A percentile compares a stretch with the other conserved stretches of the same genome.
phyloP scores from a whole-genome alignment of 306 rosid species.

The Cucurbita ficifolia region DNA sequence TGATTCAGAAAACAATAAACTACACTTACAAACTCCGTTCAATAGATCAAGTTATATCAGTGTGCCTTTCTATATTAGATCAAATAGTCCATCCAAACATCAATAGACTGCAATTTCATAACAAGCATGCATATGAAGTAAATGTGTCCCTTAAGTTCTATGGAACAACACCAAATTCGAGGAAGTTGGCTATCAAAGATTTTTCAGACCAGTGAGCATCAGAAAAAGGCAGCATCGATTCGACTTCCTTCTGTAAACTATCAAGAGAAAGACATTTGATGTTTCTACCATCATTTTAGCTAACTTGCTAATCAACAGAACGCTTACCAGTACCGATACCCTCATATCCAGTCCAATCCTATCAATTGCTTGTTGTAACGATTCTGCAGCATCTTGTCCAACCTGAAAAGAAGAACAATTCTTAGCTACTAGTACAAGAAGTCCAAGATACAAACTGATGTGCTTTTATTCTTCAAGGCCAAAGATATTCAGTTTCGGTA shows the following conservation, averaged over 20 bases:
- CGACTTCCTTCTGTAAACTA: not conserved
- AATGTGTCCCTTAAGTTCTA: not conserved
- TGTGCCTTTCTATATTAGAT: not conserved
- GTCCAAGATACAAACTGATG: not conserved
- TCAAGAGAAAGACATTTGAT: not conserved
- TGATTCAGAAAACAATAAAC: constrained; percentile 15
- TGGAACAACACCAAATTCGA: not conserved
- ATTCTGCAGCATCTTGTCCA: constrained; percentile 63
- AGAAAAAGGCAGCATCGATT: not conserved
- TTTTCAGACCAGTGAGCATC: not conserved
- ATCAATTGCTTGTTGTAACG: constrained; percentile 53
- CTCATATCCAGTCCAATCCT: constrained; percentile 59
- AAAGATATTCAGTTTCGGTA: not conserved
- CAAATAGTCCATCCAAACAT: not conserved
- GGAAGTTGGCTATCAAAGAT: not conserved
- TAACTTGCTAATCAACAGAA: constrained; percentile 3
- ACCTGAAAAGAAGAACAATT: constrained; percentile 35
- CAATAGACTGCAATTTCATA: not conserved
- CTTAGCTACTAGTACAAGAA: not conserved
- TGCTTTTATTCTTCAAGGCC: not conserved
- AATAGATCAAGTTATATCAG: not conserved
- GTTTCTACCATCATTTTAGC: not conserved
- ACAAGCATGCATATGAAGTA: not conserved
- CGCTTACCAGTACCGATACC: constrained; percentile 68
- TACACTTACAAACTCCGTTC: not conserved